Base-by-base conservation (phyloP, 805 yeast genomes). In the Cyberlindnera veronae region DNA sequence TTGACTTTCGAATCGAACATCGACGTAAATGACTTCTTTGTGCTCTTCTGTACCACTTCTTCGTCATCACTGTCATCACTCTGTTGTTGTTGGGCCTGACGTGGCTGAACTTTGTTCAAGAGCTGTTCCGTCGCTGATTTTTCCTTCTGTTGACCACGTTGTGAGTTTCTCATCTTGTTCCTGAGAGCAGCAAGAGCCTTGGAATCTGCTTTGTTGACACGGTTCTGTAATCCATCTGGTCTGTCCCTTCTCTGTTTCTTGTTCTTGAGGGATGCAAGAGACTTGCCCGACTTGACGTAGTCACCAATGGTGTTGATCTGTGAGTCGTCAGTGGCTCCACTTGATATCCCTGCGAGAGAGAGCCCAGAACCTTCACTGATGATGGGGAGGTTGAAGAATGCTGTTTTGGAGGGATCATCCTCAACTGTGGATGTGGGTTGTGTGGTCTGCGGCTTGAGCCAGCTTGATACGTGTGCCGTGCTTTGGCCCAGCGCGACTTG, bases 291-390 rank as follows among this genome's bases (percentile, higher is more conserved):
- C 14, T 44, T 34, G 13, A 55, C 39, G 36, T 55, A 57, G 26
- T 57, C 61, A 4, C 57, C 59, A 5, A 57, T 55, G 2, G 58
- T 51, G 36, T 45, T 47, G n/a, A 47, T 47, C 8, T 44, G 45
- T 6, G 34, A 21, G 2, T 14, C 29, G 7, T 37, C 39, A 6
- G 26, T 26, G 11, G 16, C 14, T 3, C 10, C 13, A 10, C 36
- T 15, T 3, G 41, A 17, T 10, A 10, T 29, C 14, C 24, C 7
- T 9, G 21, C 21, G 12, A 51, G 28, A 1, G 57, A 51, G 1
- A 57, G 38, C 0, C 59, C 60, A 13, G 47, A 34, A 2, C 54
- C 50, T 5, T 49, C 53, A 6, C 46, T 32, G 2, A 54, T 49
- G 24, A 55, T 55, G 31, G 60, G 59, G 6, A 55, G 36, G 12